Evolutionary conservation across 345 rosid genomes (phyloP).

Genomic region (Moricandia arvensis): DNA sequence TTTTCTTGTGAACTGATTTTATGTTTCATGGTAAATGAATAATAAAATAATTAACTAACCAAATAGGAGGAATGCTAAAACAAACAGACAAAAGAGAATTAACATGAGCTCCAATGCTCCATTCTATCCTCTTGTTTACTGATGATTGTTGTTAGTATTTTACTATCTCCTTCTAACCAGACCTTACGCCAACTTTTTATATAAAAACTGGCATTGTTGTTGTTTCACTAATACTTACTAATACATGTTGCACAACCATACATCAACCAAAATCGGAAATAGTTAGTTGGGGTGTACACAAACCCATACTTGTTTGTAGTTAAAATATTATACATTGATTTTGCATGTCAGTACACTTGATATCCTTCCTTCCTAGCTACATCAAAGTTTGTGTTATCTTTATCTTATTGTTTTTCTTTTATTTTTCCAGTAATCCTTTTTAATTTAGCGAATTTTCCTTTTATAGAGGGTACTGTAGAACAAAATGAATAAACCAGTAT

Average conservation of each 20-base stretch:
- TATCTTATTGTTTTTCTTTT: constrained; percentile 6
- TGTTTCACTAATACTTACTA: background rate
- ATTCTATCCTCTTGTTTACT: no score
- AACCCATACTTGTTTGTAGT: constrained; percentile 21
- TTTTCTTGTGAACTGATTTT: background rate
- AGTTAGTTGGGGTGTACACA: constrained; percentile 32
- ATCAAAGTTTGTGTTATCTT: constrained; percentile 31
- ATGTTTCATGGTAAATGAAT: background rate
- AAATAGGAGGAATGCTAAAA: no score
- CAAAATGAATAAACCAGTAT: background rate
- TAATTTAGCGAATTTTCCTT: background rate
- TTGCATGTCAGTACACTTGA: constrained; percentile 36
- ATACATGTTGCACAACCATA: constrained; percentile 11
- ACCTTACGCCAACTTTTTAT: no score
- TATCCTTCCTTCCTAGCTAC: background rate
- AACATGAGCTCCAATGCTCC: no score
- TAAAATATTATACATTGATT: constrained; percentile 22
- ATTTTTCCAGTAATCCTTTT: background rate
- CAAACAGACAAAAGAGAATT: no score
- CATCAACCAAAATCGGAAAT: constrained; percentile 21
- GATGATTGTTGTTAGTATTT: no score
- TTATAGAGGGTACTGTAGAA: background rate
- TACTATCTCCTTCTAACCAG: no score
- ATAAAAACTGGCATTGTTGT: background rate
- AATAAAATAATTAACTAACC: no score